Base-by-base conservation (phyloP, 2,329 filamentous ascomycete genomes). In the Parascedosporium putredinis region DNA sequence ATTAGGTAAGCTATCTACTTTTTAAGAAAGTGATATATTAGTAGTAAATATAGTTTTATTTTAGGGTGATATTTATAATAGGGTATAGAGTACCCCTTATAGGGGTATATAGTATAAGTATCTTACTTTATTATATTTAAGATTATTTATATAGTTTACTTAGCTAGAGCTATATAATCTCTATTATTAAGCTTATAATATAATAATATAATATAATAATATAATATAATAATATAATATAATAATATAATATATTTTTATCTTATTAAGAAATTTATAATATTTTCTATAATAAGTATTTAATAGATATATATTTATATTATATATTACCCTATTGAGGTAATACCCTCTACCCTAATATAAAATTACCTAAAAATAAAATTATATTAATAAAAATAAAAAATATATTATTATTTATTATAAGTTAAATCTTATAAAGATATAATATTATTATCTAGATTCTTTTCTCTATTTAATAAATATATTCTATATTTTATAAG, bases 331-430 rank as follows among this genome's bases (percentile, higher is more conserved):
- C 14, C 14, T 31, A 31, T 14, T 31, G 14, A 31, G 6, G 14
- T 31, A 7, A 31, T 7, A n/a, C n/a, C n/a, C n/a, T n/a, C n/a
- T n/a, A n/a, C n/a, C n/a, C n/a, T 31, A 7, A 7, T 31, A 46
- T 29, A 50, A 34, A 34, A 47, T 33, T 24, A 49, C 23, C 49
- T 33, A 14, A 50, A 52, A n/a, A 50, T 42, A 45, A 47, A 45
- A 40, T 51, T 38, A 47, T 46, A 48, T 36, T 31, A 31, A 31
- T 31, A 31, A 31, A 31, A 31, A 31, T 31, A 31, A 31, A 31
- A 7, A 31, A 31, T 31, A 7, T 31, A n/a, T n/a, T n/a, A n/a
- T n/a, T n/a, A n/a, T n/a, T n/a, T n/a, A n/a, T n/a, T n/a, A n/a
- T n/a, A n/a, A n/a, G n/a, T n/a, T n/a, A n/a, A n/a, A n/a, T n/a